Percentiles rank a stretch among this genome's conserved stretches.
Evolutionary conservation across 148 eudicot genomes (phyloP).

Genomic region (Cornus florida): DNA sequence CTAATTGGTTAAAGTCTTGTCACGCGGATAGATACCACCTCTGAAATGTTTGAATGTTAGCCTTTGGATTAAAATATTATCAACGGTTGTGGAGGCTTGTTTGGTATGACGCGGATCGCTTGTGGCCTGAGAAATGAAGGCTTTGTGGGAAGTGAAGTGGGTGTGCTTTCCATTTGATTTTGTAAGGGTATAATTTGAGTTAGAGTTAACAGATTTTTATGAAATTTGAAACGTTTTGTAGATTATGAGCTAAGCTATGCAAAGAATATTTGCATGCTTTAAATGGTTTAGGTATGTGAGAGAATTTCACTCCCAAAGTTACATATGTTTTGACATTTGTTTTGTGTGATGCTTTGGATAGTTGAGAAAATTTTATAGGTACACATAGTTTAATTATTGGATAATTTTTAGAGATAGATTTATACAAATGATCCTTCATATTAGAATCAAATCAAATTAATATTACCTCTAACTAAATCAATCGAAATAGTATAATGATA

Average conservation of each 20-base stretch:
- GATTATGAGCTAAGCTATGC: background rate
- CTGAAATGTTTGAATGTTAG: conserved; percentile 6
- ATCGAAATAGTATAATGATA: too few relatives aligned
- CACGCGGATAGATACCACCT: conserved; percentile 21
- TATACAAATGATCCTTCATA: too few relatives aligned
- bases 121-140: too few relatives aligned
- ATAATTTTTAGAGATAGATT: too few relatives aligned
- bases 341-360: background rate
- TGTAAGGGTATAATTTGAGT: conserved; percentile 19
- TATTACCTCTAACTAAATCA: too few relatives aligned
- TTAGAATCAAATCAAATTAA: too few relatives aligned
- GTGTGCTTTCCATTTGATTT: conserved; percentile 13
- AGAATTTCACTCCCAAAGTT: background rate
- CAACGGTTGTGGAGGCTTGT: conserved; percentile 21
- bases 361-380: too few relatives aligned
- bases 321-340: background rate
- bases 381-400: too few relatives aligned
- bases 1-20: conserved; percentile 25
- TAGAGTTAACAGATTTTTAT: conserved; percentile 14
- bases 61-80: conserved; percentile 24
- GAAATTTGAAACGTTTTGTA: conserved; percentile 6
- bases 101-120: background rate
- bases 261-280: background rate
- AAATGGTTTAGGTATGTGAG: background rate
- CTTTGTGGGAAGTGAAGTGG: too few relatives aligned